Evolutionary conservation across 2,329 filamentous ascomycete genomes (phyloP).

Genomic region (Fusarium sp.): DNA sequence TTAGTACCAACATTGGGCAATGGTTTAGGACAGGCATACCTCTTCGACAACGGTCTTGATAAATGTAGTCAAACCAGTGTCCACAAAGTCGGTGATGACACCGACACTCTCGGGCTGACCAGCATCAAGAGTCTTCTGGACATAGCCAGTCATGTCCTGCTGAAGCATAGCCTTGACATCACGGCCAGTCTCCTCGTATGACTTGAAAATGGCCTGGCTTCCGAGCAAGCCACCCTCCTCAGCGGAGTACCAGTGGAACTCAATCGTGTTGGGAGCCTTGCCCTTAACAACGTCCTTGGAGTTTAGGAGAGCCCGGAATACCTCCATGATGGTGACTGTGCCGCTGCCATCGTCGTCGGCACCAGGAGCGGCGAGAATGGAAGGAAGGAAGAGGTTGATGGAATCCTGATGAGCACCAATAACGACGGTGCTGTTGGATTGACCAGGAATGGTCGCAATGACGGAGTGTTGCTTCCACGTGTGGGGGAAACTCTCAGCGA

Average conservation of each 20-base stretch:
- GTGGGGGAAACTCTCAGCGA: constrained; percentile 80
- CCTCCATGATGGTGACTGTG: constrained; percentile 94
- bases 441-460: constrained; percentile 90
- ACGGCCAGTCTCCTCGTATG: constrained; percentile 78
- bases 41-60: constrained; percentile 87
- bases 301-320: constrained; percentile 82
- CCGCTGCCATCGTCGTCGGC: constrained; percentile 97
- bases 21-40: constrained; percentile 37
- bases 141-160: constrained; percentile 96
- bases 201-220: constrained; percentile 87
- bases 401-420: constrained; percentile 95
- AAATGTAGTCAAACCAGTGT: constrained; percentile 83
- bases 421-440: constrained; percentile 85
- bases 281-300: constrained; percentile 78
- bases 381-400: constrained; percentile 91
- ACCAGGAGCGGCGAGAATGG: constrained; percentile 84
- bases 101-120: constrained; percentile 88
- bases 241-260: constrained; percentile 97
- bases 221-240: constrained; percentile 90
- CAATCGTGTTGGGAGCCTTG: constrained; percentile 84
- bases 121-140: constrained; percentile 83
- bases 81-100: constrained; percentile 92
- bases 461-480: constrained; percentile 91
- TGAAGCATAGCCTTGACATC: constrained; percentile 97
- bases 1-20: constrained; percentile 1